A percentile compares a stretch with the other conserved stretches of the same genome.
These are phyloP conservation scores for Penicillium coffeae DNA, from an alignment of 495 filamentous ascomycete species.

Conservation along the genomic window DNA sequence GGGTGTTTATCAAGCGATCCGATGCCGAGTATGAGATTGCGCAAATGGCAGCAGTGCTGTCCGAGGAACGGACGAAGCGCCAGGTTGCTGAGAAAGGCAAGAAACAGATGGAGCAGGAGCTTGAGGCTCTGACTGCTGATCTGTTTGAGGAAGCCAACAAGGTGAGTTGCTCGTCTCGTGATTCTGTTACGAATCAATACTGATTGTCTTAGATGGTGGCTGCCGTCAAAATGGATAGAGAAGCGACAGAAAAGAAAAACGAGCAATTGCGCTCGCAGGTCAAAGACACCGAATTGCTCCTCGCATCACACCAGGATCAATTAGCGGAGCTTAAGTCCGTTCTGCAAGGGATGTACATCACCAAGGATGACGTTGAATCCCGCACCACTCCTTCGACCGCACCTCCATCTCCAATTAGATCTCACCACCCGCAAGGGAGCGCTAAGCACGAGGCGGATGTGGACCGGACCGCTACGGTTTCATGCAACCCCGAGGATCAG, in stretches of 20 bases:
- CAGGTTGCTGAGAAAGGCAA: conserved; percentile 64
- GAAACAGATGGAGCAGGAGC: conserved; percentile 71
- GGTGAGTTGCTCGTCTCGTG: conserved; percentile 36
- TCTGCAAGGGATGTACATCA: conserved; percentile 80
- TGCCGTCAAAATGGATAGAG: conserved; percentile 66
- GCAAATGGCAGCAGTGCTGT: conserved; percentile 62
- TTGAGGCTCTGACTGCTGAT: conserved; percentile 83
- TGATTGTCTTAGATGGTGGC: conserved; percentile 73
- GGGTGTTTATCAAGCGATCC: conserved; percentile 65
- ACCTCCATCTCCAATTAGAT: conserved; percentile 61
- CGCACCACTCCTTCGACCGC: conserved; percentile 56
- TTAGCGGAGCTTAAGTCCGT: conserved; percentile 84
- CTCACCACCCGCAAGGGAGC: conserved; percentile 16
- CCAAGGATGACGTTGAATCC: conserved; percentile 62
- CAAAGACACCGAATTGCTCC: conserved; percentile 78
- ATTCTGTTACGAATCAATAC: neutral
- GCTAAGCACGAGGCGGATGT: conserved; percentile 21
- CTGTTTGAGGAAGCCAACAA: conserved; percentile 94
- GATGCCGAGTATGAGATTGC: conserved; percentile 67
- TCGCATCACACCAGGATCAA: conserved; percentile 89
- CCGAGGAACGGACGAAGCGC: conserved; percentile 58
- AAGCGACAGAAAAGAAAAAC: conserved; percentile 70
- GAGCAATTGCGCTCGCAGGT: conserved; percentile 75
- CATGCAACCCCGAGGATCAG: conserved; percentile 49
- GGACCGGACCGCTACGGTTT: conserved; percentile 8